phyloP scores from a whole-genome alignment of 768 basidiomycete genomes.

The Trametes punicea region DNA sequence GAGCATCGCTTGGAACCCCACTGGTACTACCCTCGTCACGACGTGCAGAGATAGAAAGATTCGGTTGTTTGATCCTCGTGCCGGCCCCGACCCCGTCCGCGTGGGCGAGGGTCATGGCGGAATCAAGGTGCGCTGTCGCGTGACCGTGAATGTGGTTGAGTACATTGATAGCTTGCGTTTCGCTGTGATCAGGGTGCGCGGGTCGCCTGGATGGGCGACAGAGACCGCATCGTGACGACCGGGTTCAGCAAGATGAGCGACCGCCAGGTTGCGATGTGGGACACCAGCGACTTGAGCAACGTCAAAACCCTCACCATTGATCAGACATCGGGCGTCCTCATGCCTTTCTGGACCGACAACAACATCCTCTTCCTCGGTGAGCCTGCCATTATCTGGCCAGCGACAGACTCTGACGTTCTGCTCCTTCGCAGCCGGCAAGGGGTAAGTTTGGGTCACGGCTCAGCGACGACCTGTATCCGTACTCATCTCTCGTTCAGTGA shows the following conservation, averaged over 20 bases:
- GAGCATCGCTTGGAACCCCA: slow-evolving; percentile 74
- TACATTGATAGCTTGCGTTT: neutral
- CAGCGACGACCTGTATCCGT: neutral
- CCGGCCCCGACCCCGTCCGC: slow-evolving; percentile 78
- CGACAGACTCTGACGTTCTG: neutral
- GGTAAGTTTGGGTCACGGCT: slow-evolving; percentile 42
- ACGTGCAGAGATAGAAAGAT: slow-evolving; percentile 93
- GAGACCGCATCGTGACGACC: slow-evolving; percentile 87
- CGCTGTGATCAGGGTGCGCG: slow-evolving; percentile 71
- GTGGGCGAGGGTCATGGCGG: slow-evolving; percentile 86
- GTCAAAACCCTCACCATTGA: slow-evolving; percentile 80
- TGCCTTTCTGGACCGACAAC: slow-evolving; percentile 98
- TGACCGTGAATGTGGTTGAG: neutral
- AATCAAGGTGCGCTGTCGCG: slow-evolving; percentile 51
- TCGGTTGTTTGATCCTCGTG: slow-evolving; percentile 86
- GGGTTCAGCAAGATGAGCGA: slow-evolving; percentile 98
- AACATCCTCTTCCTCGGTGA: slow-evolving; percentile 80
- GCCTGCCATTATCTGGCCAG: slow-evolving; percentile 21
- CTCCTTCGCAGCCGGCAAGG: slow-evolving; percentile 69
- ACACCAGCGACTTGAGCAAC: slow-evolving; percentile 69
- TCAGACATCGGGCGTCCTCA: slow-evolving; percentile 88
- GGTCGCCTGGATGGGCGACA: slow-evolving; percentile 87
- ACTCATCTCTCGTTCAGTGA: slow-evolving; percentile 50
- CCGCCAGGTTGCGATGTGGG: slow-evolving; percentile 88
- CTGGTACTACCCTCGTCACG: slow-evolving; percentile 79